Evolutionary conservation across 148 eudicot species (phyloP).

Genomic region (Linanthus parryae): DNA sequence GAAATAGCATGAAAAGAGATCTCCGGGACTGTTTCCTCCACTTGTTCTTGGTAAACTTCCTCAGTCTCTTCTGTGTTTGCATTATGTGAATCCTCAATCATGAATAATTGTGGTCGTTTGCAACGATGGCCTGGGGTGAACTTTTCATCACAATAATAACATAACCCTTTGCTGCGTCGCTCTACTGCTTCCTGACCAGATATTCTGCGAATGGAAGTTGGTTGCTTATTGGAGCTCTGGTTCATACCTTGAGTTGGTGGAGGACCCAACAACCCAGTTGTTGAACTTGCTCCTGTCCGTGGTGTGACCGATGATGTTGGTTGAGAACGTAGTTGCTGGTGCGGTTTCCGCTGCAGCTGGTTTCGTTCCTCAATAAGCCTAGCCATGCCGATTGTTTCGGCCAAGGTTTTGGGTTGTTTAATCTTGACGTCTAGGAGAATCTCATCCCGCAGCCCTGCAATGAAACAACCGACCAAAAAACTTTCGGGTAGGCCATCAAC

Average conservation of each 20-base stretch:
- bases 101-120: background rate
- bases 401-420: no score
- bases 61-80: background rate
- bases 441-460: background rate
- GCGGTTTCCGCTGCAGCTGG: background rate
- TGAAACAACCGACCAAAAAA: background rate
- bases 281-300: background rate
- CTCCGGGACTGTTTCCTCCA: background rate
- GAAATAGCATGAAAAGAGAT: conserved; percentile 13
- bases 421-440: background rate
- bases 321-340: background rate
- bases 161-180: background rate
- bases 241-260: background rate
- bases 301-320: background rate
- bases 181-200: conserved; percentile 1
- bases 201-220: background rate
- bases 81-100: background rate
- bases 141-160: conserved; percentile 3
- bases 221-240: no score
- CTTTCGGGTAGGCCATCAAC: background rate
- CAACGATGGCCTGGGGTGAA: background rate
- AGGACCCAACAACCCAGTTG: conserved; percentile 2
- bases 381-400: background rate
- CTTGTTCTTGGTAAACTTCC: no score
- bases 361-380: background rate